phyloP scores from a whole-genome alignment of 495 filamentous ascomycete genomes.

The Tuber aestivum region DNA sequence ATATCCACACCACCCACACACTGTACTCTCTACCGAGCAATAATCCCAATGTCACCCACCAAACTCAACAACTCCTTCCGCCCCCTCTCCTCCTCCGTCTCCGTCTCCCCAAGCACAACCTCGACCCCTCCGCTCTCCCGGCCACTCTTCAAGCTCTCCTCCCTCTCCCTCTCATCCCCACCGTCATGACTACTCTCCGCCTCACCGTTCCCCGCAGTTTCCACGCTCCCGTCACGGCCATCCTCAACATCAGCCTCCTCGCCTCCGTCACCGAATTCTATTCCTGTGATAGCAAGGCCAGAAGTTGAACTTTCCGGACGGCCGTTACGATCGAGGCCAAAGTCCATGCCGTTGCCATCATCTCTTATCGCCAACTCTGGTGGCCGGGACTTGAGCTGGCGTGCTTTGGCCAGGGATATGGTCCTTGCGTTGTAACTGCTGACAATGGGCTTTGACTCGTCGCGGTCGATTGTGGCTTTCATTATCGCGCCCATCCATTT shows the following conservation, averaged over 20 bases:
- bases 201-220: conserved; percentile 9
- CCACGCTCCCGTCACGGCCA: conserved; percentile 21
- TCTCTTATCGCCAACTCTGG: conserved; percentile 47
- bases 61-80: conserved; percentile 5
- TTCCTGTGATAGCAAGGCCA: conserved; percentile 34
- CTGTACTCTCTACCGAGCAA: conserved; percentile 15
- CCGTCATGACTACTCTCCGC: conserved; percentile 11
- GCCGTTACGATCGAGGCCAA: neutral
- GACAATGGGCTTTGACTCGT: conserved; percentile 67
- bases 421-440: conserved; percentile 95
- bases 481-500: conserved; percentile 98
- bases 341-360: conserved; percentile 14
- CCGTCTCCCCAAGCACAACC: neutral
- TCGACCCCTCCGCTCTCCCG: neutral
- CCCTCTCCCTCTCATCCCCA: neutral
- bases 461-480: conserved; percentile 98
- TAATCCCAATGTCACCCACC: conserved; percentile 21
- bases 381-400: conserved; percentile 73
- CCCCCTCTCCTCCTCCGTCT: neutral
- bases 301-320: conserved; percentile 16
- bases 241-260: conserved; percentile 37
- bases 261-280: conserved; percentile 29
- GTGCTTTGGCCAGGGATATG: conserved; percentile 78
- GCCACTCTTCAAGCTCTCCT: neutral
- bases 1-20: conserved; percentile 8